A percentile compares a stretch with the other conserved stretches of the same genome.
phyloP scores from a whole-genome alignment of 2,329 filamentous ascomycete genomes.

The Cordyceps javanica region DNA sequence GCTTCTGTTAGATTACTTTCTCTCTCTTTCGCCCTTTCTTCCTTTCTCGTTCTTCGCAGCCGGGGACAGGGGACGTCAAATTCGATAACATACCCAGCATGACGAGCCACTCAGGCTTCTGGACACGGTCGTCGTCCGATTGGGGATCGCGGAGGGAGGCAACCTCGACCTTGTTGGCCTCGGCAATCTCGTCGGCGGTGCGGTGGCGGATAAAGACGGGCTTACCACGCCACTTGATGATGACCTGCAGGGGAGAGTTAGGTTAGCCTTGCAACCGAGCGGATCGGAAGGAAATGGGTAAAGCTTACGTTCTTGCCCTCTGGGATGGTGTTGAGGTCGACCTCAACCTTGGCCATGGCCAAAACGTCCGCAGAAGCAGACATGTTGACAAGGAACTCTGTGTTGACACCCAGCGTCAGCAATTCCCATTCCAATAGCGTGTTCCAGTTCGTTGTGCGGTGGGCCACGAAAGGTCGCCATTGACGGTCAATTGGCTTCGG shows the following conservation, averaged over 20 bases:
- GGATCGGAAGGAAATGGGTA: background rate
- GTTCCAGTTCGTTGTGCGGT: background rate
- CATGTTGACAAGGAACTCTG: conserved; percentile 99
- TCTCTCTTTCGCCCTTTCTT: background rate
- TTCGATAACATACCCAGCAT: conserved; percentile 88
- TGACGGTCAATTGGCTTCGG: conserved; percentile 1
- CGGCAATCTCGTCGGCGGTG: conserved; percentile 84
- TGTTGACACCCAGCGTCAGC: conserved; percentile 21
- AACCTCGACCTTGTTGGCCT: conserved; percentile 85
- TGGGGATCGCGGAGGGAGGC: conserved; percentile 84
- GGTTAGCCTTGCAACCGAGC: background rate
- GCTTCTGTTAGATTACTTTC: conserved; percentile 18
- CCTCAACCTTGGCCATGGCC: conserved; percentile 99
- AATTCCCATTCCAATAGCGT: conserved; percentile 11
- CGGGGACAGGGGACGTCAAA: background rate
- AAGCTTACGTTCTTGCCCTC: conserved; percentile 95
- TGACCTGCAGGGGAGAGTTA: conserved; percentile 53
- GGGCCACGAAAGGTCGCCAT: background rate
- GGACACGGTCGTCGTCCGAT: conserved; percentile 82
- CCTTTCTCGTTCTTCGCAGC: no score
- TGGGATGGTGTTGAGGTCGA: conserved; percentile 85
- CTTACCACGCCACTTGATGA: conserved; percentile 99
- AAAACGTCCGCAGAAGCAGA: conserved; percentile 96
- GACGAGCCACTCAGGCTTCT: conserved; percentile 98
- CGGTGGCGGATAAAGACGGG: conserved; percentile 99